phyloP scores from a whole-genome alignment of 1,284 basidiomycete species.

The Volvariella surrecta region DNA sequence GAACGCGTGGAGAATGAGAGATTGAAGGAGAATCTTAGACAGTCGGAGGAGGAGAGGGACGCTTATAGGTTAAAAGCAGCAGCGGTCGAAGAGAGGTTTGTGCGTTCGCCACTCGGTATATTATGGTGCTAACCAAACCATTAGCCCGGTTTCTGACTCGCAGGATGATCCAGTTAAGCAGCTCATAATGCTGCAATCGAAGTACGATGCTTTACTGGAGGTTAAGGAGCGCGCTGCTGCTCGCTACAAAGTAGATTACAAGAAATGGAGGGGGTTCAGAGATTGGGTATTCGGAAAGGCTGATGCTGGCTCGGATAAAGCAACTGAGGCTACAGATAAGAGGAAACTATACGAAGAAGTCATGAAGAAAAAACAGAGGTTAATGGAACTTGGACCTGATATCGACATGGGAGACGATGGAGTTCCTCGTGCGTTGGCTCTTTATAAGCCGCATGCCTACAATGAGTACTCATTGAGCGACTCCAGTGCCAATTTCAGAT shows the following conservation, averaged over 20 bases:
- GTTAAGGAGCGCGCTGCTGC: slow-evolving; percentile 30
- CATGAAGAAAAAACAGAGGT: slow-evolving; percentile 16
- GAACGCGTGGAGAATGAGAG: slow-evolving; percentile 16
- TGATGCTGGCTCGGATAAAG: slow-evolving; percentile 10
- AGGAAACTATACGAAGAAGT: slow-evolving; percentile 9
- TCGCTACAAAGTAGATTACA: slow-evolving; percentile 39
- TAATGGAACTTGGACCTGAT: slow-evolving; percentile 16
- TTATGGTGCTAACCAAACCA: slow-evolving; percentile 1
- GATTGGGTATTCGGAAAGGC: slow-evolving; percentile 26
- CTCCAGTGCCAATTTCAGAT: slow-evolving; percentile 1
- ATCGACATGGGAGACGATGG: slow-evolving; percentile 7
- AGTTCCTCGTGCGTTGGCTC: slow-evolving; percentile 5
- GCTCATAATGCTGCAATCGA: slow-evolving; percentile 26
- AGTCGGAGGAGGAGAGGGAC: slow-evolving; percentile 16
- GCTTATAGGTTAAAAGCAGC: slow-evolving; percentile 13
- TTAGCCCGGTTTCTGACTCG: slow-evolving; percentile 4
- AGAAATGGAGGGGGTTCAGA: slow-evolving; percentile 39
- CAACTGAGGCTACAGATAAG: slow-evolving; percentile 9
- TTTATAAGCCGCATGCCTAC: background rate
- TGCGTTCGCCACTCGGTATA: slow-evolving; percentile 2
- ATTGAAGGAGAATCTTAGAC: slow-evolving; percentile 15
- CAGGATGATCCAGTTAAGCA: slow-evolving; percentile 13
- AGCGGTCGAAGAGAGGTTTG: slow-evolving; percentile 11
- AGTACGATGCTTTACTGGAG: slow-evolving; percentile 31
- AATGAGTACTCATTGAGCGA: background rate